Conservation (phyloP, 225 moss, liverwort and hornwort species). For the Anthoceros angustus region DNA sequence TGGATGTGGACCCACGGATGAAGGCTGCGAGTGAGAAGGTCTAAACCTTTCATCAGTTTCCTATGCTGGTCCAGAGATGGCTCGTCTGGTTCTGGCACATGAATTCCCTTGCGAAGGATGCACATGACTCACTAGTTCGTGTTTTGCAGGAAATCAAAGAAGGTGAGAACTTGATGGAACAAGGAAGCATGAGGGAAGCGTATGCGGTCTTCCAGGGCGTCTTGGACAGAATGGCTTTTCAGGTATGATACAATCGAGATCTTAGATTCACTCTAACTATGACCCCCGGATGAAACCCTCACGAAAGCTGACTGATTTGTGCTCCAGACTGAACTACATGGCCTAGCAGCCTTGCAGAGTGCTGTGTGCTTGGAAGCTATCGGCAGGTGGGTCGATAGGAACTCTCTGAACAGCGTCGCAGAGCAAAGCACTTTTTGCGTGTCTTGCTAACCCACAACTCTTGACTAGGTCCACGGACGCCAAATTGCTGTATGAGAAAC, state of each 20-base stretch:
- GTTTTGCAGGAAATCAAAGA: conserved; percentile 37
- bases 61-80: not conserved
- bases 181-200: conserved; percentile 52
- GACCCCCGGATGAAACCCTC: not conserved
- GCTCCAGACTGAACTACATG: conserved; percentile 76
- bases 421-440: no score
- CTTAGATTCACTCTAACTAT: not conserved
- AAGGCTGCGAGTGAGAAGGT: conserved; percentile 63
- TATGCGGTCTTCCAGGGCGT: conserved; percentile 33
- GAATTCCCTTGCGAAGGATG: not conserved
- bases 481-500: conserved; percentile 62
- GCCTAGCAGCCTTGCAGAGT: conserved; percentile 55
- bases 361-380: conserved; percentile 77
- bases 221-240: conserved; percentile 50
- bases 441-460: no score
- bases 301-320: not conserved
- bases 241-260: conserved; percentile 21
- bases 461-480: conserved; percentile 60
- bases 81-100: not conserved
- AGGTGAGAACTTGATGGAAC: conserved; percentile 64
- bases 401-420: no score
- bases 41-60: not conserved
- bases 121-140: not conserved
- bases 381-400: conserved; percentile 35
- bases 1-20: conserved; percentile 50